Evolutionary conservation across 164 flowering plant species (phyloP), one percentile per base, ranked within the genome.

Genomic region (Vitis labrusca): DNA sequence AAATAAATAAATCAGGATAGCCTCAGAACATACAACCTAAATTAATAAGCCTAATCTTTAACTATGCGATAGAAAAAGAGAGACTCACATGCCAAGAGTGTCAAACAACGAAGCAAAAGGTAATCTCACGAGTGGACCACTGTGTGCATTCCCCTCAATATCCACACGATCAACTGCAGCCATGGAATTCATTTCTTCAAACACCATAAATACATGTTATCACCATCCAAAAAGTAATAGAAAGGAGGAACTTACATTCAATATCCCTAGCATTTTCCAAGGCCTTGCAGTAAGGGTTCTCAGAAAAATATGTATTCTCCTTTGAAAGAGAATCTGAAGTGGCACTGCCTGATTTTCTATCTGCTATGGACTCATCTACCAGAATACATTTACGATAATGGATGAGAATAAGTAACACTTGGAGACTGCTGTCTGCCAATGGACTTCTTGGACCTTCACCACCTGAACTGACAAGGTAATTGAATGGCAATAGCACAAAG

Each of bases 71-170:
- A 10, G 29, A 17, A 17, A 56, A n/a, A 52, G 59, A 47, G 54
- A 59, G 50, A 85, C 98, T 92, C 76, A 96, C 98, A 76, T 76
- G 80, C 94, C 98, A 80, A 93, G 91, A 58, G 97, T 86, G 80
- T 96, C 98, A 84, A 86, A 96, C 32, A 93, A 80, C 75, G 97
- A 79, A 64, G 99, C 98, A 81, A 96, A 96, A 48, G 98, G 90
- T 70, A 96, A 71, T 76, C 93, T 88, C 63, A 89, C 89, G 74
- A 83, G 74, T 54, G 89, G 89, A 65, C 90, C 97, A 84, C 59
- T 80, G 55, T 81, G 85, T 61, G 89, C 90, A 81, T 87, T 90
- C 50, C 94, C 94, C 80, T 90, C 99, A 61, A 87, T 67, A 84
- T 93, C 93, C 5, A 76, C 75, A 19, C 90, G 93, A 79, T 91